These are phyloP conservation scores for Nicotiana undulata DNA, from an alignment of 257 asterid species.

Conservation along the genomic window DNA sequence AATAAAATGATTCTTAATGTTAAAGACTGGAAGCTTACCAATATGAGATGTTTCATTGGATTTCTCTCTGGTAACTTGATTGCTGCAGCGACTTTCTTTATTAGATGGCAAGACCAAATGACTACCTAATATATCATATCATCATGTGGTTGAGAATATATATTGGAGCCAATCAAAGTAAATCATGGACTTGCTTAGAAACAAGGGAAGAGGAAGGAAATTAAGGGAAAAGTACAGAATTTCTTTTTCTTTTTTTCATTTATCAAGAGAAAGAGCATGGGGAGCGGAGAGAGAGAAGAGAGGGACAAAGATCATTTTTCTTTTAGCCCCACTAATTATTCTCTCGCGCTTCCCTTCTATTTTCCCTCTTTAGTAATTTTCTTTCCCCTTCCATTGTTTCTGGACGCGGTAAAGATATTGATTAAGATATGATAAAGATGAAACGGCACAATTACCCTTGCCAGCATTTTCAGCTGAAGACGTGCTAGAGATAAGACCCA, in stretches of 20 bases:
- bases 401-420: background rate
- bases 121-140: background rate
- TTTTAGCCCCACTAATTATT: background rate
- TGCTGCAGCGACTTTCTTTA: background rate
- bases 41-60: background rate
- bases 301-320: background rate
- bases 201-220: background rate
- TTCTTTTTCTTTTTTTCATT: background rate
- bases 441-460: background rate
- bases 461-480: background rate
- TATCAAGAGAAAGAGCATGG: background rate
- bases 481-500: background rate
- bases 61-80: background rate
- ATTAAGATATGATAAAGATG: background rate
- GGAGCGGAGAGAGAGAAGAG: background rate
- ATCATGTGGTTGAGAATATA: background rate
- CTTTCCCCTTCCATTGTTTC: background rate
- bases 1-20: background rate
- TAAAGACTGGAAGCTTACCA: background rate
- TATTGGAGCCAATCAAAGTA: background rate
- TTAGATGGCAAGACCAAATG: background rate
- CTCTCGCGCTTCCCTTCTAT: background rate
- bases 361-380: background rate
- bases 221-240: background rate
- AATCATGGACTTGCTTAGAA: background rate